These are phyloP conservation scores for Pleurotus tuoliensis DNA, from an alignment of 768 basidiomycete genomes.

Conservation along the genomic window DNA sequence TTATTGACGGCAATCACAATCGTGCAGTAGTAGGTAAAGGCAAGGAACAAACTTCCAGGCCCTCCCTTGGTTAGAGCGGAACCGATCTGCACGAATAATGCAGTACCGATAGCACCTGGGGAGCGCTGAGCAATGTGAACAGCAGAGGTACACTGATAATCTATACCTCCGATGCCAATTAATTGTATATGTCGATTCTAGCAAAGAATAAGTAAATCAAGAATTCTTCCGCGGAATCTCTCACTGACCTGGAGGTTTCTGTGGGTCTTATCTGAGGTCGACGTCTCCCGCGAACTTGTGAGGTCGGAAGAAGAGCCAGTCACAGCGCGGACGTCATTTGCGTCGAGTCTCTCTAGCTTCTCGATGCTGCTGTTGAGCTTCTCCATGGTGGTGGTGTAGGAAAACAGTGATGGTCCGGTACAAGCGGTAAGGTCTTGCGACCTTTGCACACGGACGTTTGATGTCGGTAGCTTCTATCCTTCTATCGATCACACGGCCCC, in stretches of 20 bases:
- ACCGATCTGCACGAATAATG: slow-evolving; percentile 74
- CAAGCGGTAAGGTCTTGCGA: too few species aligned
- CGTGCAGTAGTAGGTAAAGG: slow-evolving; percentile 45
- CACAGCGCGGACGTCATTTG: too few species aligned
- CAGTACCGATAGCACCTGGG: slow-evolving; percentile 69
- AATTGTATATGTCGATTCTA: slow-evolving; percentile 50
- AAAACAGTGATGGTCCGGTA: too few species aligned
- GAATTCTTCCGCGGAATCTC: neutral
- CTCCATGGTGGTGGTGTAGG: too few species aligned
- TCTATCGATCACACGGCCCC: too few species aligned
- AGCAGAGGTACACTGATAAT: too few species aligned
- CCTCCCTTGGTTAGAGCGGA: slow-evolving; percentile 55
- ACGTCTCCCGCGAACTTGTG: neutral
- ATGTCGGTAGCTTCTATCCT: too few species aligned
- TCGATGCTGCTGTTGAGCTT: too few species aligned
- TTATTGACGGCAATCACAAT: slow-evolving; percentile 47
- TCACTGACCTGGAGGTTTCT: slow-evolving; percentile 33
- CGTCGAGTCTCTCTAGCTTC: too few species aligned
- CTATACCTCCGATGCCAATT: slow-evolving; percentile 46
- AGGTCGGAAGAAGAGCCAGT: neutral
- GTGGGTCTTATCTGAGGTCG: slow-evolving; percentile 29
- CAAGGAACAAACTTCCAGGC: slow-evolving; percentile 51
- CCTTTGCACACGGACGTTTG: too few species aligned
- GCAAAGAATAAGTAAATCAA: neutral
- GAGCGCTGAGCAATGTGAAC: neutral